Evolutionary conservation across 352 stramenopile genomes (phyloP).

Genomic region (Phytophthora boehmeriae): DNA sequence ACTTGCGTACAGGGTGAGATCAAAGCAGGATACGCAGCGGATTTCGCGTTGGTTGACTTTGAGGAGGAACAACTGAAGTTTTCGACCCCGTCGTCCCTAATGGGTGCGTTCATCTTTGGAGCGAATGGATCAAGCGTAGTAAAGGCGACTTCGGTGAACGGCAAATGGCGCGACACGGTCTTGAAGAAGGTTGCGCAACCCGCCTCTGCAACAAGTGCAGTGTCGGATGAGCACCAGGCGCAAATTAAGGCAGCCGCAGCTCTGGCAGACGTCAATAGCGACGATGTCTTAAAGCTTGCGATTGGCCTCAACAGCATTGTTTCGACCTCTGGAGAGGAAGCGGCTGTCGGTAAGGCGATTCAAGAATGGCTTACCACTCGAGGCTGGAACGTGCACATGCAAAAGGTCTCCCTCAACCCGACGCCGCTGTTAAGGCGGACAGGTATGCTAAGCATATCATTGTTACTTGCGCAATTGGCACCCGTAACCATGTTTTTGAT

Average conservation of each 20-base stretch:
- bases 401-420: conserved; percentile 72
- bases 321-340: conserved; percentile 78
- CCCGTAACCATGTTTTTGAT: not conserved
- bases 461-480: not conserved
- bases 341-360: conserved; percentile 67
- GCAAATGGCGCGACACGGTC: conserved; percentile 62
- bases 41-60: conserved; percentile 75
- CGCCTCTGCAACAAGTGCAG: conserved; percentile 6
- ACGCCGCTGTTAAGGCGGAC: conserved; percentile 60
- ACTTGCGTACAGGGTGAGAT: conserved; percentile 56
- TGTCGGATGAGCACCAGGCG: conserved; percentile 48
- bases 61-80: conserved; percentile 80
- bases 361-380: conserved; percentile 65
- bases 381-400: conserved; percentile 77
- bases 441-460: conserved; percentile 36
- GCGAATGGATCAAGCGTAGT: conserved; percentile 72
- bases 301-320: conserved; percentile 74
- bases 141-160: conserved; percentile 76
- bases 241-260: conserved; percentile 55
- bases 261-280: conserved; percentile 59
- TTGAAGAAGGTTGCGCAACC: conserved; percentile 18
- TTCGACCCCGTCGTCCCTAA: conserved; percentile 50
- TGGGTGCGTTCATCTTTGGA: conserved; percentile 76
- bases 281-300: conserved; percentile 67
- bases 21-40: conserved; percentile 62